Evolutionary conservation across 495 filamentous ascomycete genomes (phyloP), one percentile per base, ranked within the genome.

Genomic region (Penicillium salamii): DNA sequence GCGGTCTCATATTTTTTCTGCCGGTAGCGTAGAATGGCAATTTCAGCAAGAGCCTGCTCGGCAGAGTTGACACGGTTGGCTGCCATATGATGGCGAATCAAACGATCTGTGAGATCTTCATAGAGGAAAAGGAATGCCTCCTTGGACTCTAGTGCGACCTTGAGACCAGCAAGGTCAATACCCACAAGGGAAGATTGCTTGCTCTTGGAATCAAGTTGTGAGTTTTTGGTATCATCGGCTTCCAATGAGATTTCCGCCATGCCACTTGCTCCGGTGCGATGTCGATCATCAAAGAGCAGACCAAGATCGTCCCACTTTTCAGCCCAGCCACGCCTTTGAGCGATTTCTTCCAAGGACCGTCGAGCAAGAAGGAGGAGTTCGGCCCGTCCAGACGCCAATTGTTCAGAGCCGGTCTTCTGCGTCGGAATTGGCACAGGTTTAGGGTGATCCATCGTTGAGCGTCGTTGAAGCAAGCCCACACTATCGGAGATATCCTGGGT

Each of bases 361-460:
- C 92, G 77, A 13, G 87, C 89, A 24, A 97, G 66, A n/a, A 88
- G 66, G 49, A 86, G 81, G 5, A 98, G 72, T 55, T 95, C 88
- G 18, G 87, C 92, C 64, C 92, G 77, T 42, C 77, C 81, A 21
- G 85, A 86, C 33, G 91, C 88, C n/a, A 97, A 73, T 34, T 95
- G 86, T 62, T 93, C 86, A 8, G 89, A 71, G 0, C 91, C 91
- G 7, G 81, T 74, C 57, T 83, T 89, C 6, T 59, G 62, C 8
- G 62, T 50, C 3, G 50, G 31, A 39, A 36, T 21, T 7, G 63
- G 44, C 5, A 53, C 47, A 8, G 62, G 53, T 45, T 70, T 68
- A 3, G 65, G 59, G 5, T 61, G 60, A 11, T 71, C 70, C 50
- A 68, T 28, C 40, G 58, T 58, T 33, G 59, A 51, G 39, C 61